Percentiles rank a stretch among this genome's conserved stretches.
These are phyloP conservation scores for Malassezia nana DNA, from an alignment of 1,284 basidiomycete species.

Conservation along the genomic window DNA sequence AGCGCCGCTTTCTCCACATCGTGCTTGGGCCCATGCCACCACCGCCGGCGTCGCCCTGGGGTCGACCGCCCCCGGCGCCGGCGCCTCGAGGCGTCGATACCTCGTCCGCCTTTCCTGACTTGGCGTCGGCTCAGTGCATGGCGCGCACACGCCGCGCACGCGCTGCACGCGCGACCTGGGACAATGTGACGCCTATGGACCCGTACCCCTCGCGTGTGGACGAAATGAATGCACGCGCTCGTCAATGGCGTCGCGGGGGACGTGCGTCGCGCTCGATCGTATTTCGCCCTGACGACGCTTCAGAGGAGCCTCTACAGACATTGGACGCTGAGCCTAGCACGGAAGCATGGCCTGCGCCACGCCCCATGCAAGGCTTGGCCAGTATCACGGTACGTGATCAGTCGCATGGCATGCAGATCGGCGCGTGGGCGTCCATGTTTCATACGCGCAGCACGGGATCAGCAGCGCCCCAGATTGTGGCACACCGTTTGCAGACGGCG, in stretches of 20 bases:
- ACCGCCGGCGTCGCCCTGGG: not conserved
- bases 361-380: slow-evolving; percentile 4
- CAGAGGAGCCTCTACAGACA: not conserved
- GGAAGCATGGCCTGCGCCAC: not conserved
- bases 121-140: slow-evolving; percentile 2
- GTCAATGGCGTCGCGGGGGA: slow-evolving; percentile 6
- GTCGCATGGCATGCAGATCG: not conserved
- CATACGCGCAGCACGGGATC: not conserved
- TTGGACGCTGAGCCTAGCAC: not conserved
- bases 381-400: slow-evolving; percentile 12
- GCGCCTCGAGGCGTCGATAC: not conserved
- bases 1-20: not conserved
- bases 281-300: not conserved
- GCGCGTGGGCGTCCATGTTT: slow-evolving; percentile 15
- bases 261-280: slow-evolving; percentile 1
- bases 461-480: not conserved
- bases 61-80: not conserved
- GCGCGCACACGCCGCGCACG: slow-evolving; percentile 8
- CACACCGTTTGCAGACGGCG: not conserved
- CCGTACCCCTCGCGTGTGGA: slow-evolving; percentile 12
- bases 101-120: slow-evolving; percentile 10
- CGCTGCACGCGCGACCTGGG: slow-evolving; percentile 5
- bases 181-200: not conserved
- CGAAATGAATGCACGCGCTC: slow-evolving; percentile 9
- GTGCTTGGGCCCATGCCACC: not conserved